These are phyloP conservation scores for Xylaria intraflava DNA, from an alignment of 495 filamentous ascomycete genomes.

Conservation along the genomic window DNA sequence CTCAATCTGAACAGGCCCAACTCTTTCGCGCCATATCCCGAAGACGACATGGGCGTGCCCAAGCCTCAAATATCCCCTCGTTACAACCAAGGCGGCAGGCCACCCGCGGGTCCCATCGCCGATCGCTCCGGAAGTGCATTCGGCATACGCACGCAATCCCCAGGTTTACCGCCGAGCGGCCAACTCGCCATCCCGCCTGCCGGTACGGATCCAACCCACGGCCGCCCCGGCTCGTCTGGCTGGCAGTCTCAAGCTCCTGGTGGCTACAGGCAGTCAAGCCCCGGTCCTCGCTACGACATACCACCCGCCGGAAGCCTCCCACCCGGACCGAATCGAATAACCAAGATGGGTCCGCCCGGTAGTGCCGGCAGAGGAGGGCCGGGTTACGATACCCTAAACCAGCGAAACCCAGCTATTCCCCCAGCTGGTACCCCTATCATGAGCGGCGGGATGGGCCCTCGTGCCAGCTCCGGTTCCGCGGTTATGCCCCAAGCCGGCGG, in stretches of 20 bases:
- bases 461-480: slow-evolving; percentile 28
- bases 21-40: slow-evolving; percentile 47
- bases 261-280: slow-evolving; percentile 38
- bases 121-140: slow-evolving; percentile 62
- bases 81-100: slow-evolving; percentile 32
- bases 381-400: too few relatives aligned
- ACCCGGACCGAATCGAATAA: slow-evolving; percentile 27
- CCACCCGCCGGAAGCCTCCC: slow-evolving; percentile 16
- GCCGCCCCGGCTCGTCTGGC: slow-evolving; percentile 25
- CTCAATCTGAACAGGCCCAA: slow-evolving; percentile 27
- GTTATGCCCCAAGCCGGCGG: slow-evolving; percentile 21
- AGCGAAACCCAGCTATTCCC: slow-evolving; percentile 5
- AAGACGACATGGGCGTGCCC: slow-evolving; percentile 36
- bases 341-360: slow-evolving; percentile 29
- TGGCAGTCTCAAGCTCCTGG: slow-evolving; percentile 41
- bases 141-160: slow-evolving; percentile 47
- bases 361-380: slow-evolving; percentile 16
- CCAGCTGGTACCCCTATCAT: slow-evolving; percentile 16
- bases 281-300: slow-evolving; percentile 22
- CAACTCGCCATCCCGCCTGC: slow-evolving; percentile 27
- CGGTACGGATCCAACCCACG: slow-evolving; percentile 24
- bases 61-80: slow-evolving; percentile 27
- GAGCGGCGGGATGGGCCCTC: slow-evolving; percentile 21
- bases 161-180: slow-evolving; percentile 10
- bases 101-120: slow-evolving; percentile 36